Base-by-base conservation (phyloP, 441 rosid genomes). In the Aleurites moluccanus region DNA sequence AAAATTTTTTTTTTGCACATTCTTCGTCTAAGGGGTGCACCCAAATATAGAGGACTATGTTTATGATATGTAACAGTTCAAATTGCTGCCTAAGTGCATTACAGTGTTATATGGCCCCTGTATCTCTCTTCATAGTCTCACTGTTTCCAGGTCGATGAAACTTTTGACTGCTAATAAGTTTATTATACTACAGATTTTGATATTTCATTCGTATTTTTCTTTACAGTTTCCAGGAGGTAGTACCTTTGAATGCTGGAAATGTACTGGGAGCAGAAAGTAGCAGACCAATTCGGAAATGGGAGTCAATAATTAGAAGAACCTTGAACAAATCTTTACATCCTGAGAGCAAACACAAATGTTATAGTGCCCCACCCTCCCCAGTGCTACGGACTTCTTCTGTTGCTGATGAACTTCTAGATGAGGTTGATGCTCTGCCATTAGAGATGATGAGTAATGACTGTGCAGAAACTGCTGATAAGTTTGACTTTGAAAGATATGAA, bases 181-280 rank as follows among this genome's bases (percentile, higher is more conserved):
- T 44, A 13, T 8, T 28, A 5, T 13, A 14, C 18, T 6, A 15
- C 20, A 59, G 59, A 30, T 55, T 75, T 42, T 73, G 16, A 52
- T 72, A 16, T 80, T 70, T 18, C 61, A 45, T 49, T 57, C 18
- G 47, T 64, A 42, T 67, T 67, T 64, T 33, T 42, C 68, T 68
- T 63, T 45, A 38, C 80, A 96, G 99, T 72, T 92, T 96, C 80
- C 98, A 96, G 78, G 99, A 96, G 88, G 93, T 96, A 18, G 99
- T 96, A 70, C 98, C 99, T 38, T 65, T 96, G 88, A 96, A 80
- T 86, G 98, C 99, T 28, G 99, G 96, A 55, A 96, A 96, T 69
- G 97, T 96, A 44, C 84, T 96, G 11, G 99, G 99, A 74, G 97
- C 98, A 56, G 99, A 96, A 86, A 97, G 93, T 65, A 79, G 72